Evolutionary conservation across 176 grass and related monocot genomes (phyloP).

Genomic region (Aechmea fasciata): DNA sequence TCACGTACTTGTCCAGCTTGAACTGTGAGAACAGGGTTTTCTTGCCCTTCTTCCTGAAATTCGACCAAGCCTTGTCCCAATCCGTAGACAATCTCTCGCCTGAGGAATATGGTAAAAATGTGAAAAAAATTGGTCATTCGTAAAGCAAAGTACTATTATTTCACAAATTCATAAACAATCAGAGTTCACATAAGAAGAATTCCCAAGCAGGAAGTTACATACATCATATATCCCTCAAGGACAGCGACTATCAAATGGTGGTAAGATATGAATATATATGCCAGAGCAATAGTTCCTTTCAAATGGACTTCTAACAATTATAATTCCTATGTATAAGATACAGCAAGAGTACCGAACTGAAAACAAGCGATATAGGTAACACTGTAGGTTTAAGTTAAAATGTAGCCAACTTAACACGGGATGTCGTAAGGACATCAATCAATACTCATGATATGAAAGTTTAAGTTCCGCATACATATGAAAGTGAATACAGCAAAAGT

Average conservation of each 20-base stretch:
- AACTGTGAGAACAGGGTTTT: conserved; percentile 75
- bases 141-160: neutral
- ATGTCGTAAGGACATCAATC: too few species aligned
- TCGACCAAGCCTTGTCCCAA: conserved; percentile 91
- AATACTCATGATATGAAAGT: neutral
- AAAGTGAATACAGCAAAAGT: neutral
- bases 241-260: too few species aligned
- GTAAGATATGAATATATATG: neutral
- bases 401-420: neutral
- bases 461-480: neutral
- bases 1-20: conserved; percentile 74
- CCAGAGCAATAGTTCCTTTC: neutral
- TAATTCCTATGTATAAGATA: too few species aligned
- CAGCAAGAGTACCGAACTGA: neutral
- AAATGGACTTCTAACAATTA: neutral
- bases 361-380: too few species aligned
- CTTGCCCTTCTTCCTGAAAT: conserved; percentile 62
- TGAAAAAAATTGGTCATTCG: neutral
- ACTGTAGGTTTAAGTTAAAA: neutral
- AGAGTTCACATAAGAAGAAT: too few species aligned
- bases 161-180: too few species aligned
- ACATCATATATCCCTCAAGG: too few species aligned
- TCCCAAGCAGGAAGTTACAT: too few species aligned
- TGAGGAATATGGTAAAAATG: conserved; percentile 11
- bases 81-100: conserved; percentile 63